A percentile compares a stretch with the other conserved stretches of the same genome.
Conservation (phyloP, 768 basidiomycete species). For the Favolaschia claudopus region DNA sequence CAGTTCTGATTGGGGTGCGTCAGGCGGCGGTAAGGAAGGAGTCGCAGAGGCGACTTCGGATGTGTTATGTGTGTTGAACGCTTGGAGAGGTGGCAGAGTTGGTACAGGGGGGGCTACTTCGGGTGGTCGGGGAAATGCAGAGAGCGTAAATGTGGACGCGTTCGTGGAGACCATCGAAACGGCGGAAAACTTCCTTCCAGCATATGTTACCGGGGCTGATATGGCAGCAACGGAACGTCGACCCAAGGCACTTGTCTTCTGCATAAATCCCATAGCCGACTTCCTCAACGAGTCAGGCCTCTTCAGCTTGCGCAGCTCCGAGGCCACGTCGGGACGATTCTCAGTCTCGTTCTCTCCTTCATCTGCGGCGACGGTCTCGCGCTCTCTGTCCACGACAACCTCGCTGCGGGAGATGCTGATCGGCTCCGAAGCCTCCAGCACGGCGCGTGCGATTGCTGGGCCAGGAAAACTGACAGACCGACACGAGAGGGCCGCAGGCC, state of each 20-base stretch:
- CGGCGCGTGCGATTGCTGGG: not conserved
- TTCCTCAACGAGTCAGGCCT: slow-evolving; percentile 7
- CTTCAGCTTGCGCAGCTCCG: not conserved
- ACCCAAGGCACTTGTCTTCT: not conserved
- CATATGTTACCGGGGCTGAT: slow-evolving; percentile 5
- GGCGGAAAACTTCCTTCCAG: slow-evolving; percentile 4
- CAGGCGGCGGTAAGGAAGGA: too few species aligned
- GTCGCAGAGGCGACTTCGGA: too few species aligned
- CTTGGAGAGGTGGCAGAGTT: not conserved
- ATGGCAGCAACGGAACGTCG: slow-evolving; percentile 8
- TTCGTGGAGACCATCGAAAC: slow-evolving; percentile 19
- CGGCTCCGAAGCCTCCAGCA: too few species aligned
- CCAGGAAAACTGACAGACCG: too few species aligned
- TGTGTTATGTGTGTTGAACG: too few species aligned
- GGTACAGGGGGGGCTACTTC: slow-evolving; percentile 7
- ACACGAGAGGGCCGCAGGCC: too few species aligned
- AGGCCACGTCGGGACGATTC: not conserved
- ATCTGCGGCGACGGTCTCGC: not conserved
- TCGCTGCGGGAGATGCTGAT: too few species aligned
- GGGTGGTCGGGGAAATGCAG: slow-evolving; percentile 21
- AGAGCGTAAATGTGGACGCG: slow-evolving; percentile 17
- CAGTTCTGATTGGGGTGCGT: not conserved
- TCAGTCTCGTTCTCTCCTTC: not conserved
- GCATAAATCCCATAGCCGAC: not conserved
- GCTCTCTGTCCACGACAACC: too few species aligned